Evolutionary conservation across 2,329 filamentous ascomycete species (phyloP).

Genomic region (Penicillium sp.): DNA sequence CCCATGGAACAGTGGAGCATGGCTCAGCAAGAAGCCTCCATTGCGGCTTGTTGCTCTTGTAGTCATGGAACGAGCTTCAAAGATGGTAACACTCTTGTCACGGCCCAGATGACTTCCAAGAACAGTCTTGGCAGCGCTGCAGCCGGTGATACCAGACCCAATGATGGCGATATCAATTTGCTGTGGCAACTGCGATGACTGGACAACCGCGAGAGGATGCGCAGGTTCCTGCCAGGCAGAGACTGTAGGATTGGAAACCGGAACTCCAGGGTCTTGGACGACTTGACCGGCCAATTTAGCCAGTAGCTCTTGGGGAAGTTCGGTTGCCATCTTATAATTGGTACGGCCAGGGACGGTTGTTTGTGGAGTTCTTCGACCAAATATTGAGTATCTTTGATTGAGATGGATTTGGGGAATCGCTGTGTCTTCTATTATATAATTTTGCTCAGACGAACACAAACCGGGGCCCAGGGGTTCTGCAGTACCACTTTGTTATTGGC

Average conservation of each 20-base stretch:
- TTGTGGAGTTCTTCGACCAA: no score
- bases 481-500: no score
- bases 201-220: not conserved
- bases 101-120: not conserved
- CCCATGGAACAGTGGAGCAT: constrained; percentile 5
- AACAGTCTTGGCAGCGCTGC: not conserved
- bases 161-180: not conserved
- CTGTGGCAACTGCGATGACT: not conserved
- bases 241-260: not conserved
- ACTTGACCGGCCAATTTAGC: not conserved
- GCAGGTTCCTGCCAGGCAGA: not conserved
- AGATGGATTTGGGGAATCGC: no score
- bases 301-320: not conserved
- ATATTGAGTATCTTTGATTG: no score
- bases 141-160: not conserved
- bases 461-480: no score
- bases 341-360: no score
- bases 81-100: constrained; percentile 28
- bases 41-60: constrained; percentile 38
- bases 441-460: no score
- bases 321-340: not conserved
- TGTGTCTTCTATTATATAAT: no score
- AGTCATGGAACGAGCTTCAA: constrained; percentile 33
- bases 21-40: constrained; percentile 31
- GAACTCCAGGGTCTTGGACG: not conserved